Conservation (phyloP, 2,329 filamentous ascomycete genomes). For the Ceratocystis cubensis region DNA sequence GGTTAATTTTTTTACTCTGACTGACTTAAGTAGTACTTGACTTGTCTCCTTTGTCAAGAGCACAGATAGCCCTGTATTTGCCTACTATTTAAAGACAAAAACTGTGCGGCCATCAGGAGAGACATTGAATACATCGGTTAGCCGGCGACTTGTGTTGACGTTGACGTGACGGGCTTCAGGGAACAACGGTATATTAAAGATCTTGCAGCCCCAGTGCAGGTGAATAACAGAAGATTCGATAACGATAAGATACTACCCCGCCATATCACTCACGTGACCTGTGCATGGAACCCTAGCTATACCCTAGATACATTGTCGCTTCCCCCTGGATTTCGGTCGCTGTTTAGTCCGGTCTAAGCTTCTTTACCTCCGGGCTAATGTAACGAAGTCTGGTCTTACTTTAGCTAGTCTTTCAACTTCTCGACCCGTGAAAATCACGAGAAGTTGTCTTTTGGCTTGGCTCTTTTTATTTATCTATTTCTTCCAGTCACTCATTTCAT, state of each 20-base stretch:
- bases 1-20: constrained; percentile 4
- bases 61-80: not conserved
- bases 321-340: not conserved
- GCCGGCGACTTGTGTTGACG: not conserved
- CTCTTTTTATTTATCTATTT: not conserved
- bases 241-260: not conserved
- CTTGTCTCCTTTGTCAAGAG: not conserved
- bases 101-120: not conserved
- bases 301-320: not conserved
- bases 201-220: not conserved
- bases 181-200: not conserved
- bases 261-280: not conserved
- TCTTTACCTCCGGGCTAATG: not conserved
- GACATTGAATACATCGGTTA: not conserved
- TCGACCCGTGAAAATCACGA: not conserved
- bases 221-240: not conserved
- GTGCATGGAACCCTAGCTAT: accelerated
- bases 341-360: not conserved
- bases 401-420: not conserved
- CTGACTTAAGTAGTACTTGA: not conserved
- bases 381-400: not conserved
- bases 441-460: not conserved
- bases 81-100: not conserved
- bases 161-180: not conserved
- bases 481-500: constrained; percentile 10